phyloP scores from a whole-genome alignment of 148 eudicot genomes.

The Rhododendron mucronatum region DNA sequence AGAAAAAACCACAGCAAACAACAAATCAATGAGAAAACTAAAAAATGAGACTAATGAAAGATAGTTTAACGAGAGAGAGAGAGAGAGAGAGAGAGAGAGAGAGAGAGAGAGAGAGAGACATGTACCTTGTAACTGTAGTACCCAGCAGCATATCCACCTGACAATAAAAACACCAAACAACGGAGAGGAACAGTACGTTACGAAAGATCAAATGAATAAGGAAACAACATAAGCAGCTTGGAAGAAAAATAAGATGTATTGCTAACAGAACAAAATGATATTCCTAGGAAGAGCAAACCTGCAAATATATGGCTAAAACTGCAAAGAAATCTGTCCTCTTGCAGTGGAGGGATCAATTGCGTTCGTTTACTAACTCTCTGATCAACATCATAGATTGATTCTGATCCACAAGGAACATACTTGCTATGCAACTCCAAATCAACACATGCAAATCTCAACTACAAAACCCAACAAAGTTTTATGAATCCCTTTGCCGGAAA shows the following conservation, averaged over 20 bases:
- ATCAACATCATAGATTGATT: conserved; percentile 87
- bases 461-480: conserved; percentile 17
- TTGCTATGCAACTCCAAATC: conserved; percentile 90
- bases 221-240: neutral
- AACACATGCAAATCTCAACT: conserved; percentile 69
- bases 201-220: neutral
- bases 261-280: neutral
- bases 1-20: neutral
- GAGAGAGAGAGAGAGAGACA: neutral
- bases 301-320: conserved; percentile 97
- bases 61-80: neutral
- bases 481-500: neutral
- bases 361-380: conserved; percentile 63
- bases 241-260: neutral
- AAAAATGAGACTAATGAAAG: neutral
- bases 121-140: conserved; percentile 96
- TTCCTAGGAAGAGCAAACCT: conserved; percentile 32
- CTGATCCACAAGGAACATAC: conserved; percentile 75
- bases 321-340: conserved; percentile 87
- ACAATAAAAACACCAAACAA: neutral
- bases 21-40: neutral
- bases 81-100: neutral
- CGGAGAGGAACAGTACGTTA: neutral
- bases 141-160: conserved; percentile 98
- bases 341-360: conserved; percentile 81